Percentiles rank a stretch among this genome's conserved stretches.
Conservation (phyloP, 208 protist genomes). For the Eutreptiella sp. region DNA sequence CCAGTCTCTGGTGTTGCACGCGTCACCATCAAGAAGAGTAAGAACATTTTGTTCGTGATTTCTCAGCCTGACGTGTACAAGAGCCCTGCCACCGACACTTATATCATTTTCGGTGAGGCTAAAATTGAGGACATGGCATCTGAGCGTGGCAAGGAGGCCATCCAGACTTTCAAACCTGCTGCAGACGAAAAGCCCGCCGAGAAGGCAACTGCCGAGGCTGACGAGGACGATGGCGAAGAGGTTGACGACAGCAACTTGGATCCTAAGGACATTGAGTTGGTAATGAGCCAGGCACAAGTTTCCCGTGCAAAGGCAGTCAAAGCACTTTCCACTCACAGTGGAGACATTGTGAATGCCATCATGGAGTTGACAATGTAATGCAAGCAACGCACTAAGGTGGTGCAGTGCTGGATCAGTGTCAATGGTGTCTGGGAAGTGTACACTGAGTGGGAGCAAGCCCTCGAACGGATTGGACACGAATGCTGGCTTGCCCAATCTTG, state of each 20-base stretch:
- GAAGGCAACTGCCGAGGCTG: constrained; percentile 43
- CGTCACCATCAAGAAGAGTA: constrained; percentile 84
- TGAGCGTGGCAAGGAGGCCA: too few species aligned
- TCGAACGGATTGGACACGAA: too few species aligned
- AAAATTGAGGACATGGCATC: constrained; percentile 81
- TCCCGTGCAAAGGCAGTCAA: constrained; percentile 63
- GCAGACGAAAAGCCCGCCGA: too few species aligned
- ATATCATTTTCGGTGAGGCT: constrained; percentile 94
- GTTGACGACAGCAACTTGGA: constrained; percentile 51
- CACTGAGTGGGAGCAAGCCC: too few species aligned
- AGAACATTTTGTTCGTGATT: constrained; percentile 81
- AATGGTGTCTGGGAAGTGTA: too few species aligned
- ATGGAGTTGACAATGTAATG: constrained; percentile 72
- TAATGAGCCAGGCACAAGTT: constrained; percentile 64
- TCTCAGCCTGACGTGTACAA: constrained; percentile 91
- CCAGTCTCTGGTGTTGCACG: constrained; percentile 77
- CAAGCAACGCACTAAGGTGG: too few species aligned
- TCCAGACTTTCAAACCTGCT: too few species aligned
- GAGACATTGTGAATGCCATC: constrained; percentile 75
- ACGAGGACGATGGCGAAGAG: constrained; percentile 40
- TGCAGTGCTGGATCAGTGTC: too few species aligned
- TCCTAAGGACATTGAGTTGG: constrained; percentile 73
- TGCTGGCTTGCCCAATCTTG: too few species aligned
- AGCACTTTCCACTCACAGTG: constrained; percentile 70
- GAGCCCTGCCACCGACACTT: constrained; percentile 86